Evolutionary conservation across 2,329 filamentous ascomycete species (phyloP).

Genomic region (Neonectria faginata): DNA sequence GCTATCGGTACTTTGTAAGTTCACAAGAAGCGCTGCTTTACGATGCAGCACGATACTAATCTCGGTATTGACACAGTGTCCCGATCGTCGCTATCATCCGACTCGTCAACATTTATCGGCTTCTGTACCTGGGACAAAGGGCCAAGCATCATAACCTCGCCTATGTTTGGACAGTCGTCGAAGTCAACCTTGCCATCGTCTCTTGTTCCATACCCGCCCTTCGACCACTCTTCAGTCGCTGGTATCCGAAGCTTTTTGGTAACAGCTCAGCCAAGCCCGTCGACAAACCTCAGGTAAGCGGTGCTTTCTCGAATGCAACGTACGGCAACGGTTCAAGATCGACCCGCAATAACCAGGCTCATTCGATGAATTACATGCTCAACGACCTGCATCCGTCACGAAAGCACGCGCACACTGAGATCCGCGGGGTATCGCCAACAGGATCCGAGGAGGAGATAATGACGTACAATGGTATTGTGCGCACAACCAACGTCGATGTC

Average conservation of each 20-base stretch:
- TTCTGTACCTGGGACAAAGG: conserved; percentile 17
- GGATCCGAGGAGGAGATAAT: conserved; percentile 56
- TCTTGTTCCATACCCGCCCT: conserved; percentile 51
- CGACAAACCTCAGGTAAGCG: conserved; percentile 24
- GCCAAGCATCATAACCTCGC: conserved; percentile 43
- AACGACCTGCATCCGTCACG: conserved; percentile 36
- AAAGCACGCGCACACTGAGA: conserved; percentile 47
- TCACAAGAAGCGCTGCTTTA: background rate
- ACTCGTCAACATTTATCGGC: conserved; percentile 44
- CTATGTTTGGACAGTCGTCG: conserved; percentile 51
- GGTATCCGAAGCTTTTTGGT: conserved; percentile 48
- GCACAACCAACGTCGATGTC: conserved; percentile 49
- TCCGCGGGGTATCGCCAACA: conserved; percentile 49
- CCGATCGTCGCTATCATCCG: conserved; percentile 49
- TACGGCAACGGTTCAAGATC: conserved; percentile 13
- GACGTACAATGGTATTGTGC: conserved; percentile 55
- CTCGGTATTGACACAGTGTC: conserved; percentile 41
- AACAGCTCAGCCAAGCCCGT: conserved; percentile 32
- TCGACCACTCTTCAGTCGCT: conserved; percentile 49
- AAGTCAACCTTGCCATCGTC: conserved; percentile 53
- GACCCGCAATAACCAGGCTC: conserved; percentile 27
- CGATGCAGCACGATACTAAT: background rate
- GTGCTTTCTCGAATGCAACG: conserved; percentile 17
- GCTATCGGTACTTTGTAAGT: conserved; percentile 52
- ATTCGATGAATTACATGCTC: conserved; percentile 40